These are phyloP conservation scores for Talaromyces borbonicus DNA, from an alignment of 495 filamentous ascomycete genomes.

Conservation along the genomic window DNA sequence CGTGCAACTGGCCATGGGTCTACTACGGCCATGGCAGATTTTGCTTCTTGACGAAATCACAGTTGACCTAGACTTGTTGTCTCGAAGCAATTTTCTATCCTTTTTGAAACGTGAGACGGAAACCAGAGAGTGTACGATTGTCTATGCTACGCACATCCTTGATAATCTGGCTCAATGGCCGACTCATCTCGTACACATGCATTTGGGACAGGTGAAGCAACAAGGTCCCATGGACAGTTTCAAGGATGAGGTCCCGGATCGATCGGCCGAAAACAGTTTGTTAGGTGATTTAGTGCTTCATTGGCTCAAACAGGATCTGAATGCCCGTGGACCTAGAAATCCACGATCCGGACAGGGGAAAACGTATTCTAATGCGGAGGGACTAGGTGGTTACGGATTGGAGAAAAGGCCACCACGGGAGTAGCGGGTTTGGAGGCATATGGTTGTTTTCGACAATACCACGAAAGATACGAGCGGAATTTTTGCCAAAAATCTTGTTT, in stretches of 20 bases:
- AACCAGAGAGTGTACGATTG: slow-evolving; percentile 71
- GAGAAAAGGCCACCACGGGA: slow-evolving; percentile 43
- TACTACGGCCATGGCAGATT: slow-evolving; percentile 86
- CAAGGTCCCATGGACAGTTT: slow-evolving; percentile 62
- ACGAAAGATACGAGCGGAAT: no score
- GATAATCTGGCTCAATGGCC: slow-evolving; percentile 91
- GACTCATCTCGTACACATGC: slow-evolving; percentile 92
- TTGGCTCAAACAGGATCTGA: slow-evolving; percentile 80
- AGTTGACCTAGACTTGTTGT: slow-evolving; percentile 86
- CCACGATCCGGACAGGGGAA: slow-evolving; percentile 52
- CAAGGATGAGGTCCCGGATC: slow-evolving; percentile 29
- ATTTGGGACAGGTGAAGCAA: slow-evolving; percentile 72
- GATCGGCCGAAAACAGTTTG: slow-evolving; percentile 51
- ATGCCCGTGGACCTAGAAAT: slow-evolving; percentile 68
- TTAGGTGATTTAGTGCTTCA: slow-evolving; percentile 76
- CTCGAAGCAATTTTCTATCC: slow-evolving; percentile 69
- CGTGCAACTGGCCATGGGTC: slow-evolving; percentile 92
- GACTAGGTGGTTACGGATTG: slow-evolving; percentile 72
- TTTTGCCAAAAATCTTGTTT: background rate
- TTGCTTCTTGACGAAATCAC: slow-evolving; percentile 95
- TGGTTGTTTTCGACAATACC: background rate
- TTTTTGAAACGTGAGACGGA: slow-evolving; percentile 86
- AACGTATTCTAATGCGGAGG: slow-evolving; percentile 55
- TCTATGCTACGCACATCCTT: slow-evolving; percentile 95
- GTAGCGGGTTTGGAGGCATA: background rate